Base-by-base conservation (phyloP, 768 basidiomycete genomes). In the Cystobasidium onofrii region DNA sequence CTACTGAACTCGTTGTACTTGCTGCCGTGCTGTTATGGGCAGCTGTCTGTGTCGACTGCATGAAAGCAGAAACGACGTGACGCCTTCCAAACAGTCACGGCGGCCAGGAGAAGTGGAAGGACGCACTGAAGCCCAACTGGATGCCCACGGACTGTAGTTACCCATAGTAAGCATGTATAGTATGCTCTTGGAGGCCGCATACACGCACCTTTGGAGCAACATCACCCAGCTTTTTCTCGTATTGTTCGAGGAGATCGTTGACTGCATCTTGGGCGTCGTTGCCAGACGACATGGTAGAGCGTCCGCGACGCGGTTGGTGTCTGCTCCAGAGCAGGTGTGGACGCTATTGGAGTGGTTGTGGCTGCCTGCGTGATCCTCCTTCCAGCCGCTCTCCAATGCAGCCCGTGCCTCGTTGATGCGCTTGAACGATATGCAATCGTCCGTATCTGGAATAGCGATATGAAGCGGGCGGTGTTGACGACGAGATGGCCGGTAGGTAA, bases 241-340 rank as follows among this genome's bases (percentile, higher is more conserved):
- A 67, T 52, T 67, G 65, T 29, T n/a, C 46, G n/a, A 67, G 65
- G 20, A 67, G 34, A 50, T 67, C 44, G 27, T 67, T 67, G n/a
- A 67, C 50, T 25, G 65, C 65, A 54, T 67, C 65, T 50, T 17
- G 17, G 18, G 65, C 65, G 65, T 67, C 65, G 65, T 50, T 67
- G 33, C 57, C 57, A 12, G 57, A 60, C 57, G 57, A 29, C 57
- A 60, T 60, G 25, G 52, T 54, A 7, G 52, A 39, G 39, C 39
- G 39, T 15, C 46, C 20, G 46, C 3, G 46, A n/a, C 18, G 18
- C 41, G 15, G 46, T n/a, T 15, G n/a, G 46, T 4, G n/a, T 15
- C 46, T 50, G 46, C 9, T 50, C 46, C 46, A 50, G 46, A 50
- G 46, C 46, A 50, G 46, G 18, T 50, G 46, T 17, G 46, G 6